These are phyloP conservation scores for Furcasterigmium furcatum DNA, from an alignment of 2,329 filamentous ascomycete species.

Conservation along the genomic window DNA sequence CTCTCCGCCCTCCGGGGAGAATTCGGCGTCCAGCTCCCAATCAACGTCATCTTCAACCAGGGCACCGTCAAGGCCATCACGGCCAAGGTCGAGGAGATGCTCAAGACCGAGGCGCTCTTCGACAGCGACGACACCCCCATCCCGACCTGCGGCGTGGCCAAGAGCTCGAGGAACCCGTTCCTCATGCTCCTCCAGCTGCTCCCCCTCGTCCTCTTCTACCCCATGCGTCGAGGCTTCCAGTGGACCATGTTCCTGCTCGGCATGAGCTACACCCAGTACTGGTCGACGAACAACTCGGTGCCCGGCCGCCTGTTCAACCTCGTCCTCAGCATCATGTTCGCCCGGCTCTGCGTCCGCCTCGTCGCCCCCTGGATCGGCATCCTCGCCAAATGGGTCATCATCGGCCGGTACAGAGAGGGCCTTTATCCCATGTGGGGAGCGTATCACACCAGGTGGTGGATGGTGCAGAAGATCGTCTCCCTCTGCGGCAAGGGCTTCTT, in stretches of 20 bases:
- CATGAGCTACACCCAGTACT: conserved; percentile 34
- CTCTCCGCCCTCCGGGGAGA: conserved; percentile 46
- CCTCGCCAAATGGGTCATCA: conserved; percentile 49
- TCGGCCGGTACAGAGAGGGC: conserved; percentile 49
- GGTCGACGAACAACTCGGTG: conserved; percentile 33
- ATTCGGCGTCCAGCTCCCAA: conserved; percentile 44
- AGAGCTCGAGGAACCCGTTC: conserved; percentile 45
- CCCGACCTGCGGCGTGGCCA: conserved; percentile 33
- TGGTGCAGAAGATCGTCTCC: conserved; percentile 49
- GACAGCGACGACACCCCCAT: conserved; percentile 13
- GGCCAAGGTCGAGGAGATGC: conserved; percentile 29
- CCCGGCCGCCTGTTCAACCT: conserved; percentile 46
- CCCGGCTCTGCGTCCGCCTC: conserved; percentile 32
- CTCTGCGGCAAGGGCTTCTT: conserved; percentile 47
- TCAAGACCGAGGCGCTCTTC: conserved; percentile 8
- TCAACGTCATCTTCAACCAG: conserved; percentile 47
- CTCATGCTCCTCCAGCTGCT: conserved; percentile 48
- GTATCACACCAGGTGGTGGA: conserved; percentile 58
- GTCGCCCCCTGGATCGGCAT: conserved; percentile 45
- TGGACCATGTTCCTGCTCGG: conserved; percentile 51
- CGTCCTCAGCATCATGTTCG: conserved; percentile 37
- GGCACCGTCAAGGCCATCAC: conserved; percentile 39
- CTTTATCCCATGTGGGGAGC: conserved; percentile 57
- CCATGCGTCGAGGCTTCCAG: conserved; percentile 44
- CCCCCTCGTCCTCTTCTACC: conserved; percentile 46